A percentile compares a stretch with the other conserved stretches of the same genome.
Evolutionary conservation across 345 rosid species (phyloP).

Genomic region (Draba incana): DNA sequence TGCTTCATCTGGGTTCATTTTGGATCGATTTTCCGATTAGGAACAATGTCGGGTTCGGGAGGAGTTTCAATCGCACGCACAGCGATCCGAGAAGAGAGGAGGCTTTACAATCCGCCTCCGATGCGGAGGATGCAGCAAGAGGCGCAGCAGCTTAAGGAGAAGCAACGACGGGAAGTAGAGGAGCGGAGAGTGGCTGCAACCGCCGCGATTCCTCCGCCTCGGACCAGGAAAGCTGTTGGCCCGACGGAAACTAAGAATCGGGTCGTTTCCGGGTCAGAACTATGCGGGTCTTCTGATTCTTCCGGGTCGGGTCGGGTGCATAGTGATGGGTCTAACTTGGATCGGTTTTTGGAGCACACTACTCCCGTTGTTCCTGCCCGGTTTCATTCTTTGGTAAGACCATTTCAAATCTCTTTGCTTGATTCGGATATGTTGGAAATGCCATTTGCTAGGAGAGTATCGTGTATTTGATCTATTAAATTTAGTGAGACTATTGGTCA

Average conservation of each 20-base stretch:
- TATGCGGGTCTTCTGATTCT: constrained; percentile 48
- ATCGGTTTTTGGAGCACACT: constrained; percentile 86
- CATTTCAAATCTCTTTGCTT: background rate
- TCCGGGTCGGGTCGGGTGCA: constrained; percentile 45
- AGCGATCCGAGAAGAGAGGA: constrained; percentile 48
- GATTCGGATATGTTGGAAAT: background rate
- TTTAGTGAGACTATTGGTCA: constrained; percentile 14
- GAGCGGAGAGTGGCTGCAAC: background rate
- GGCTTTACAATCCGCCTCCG: constrained; percentile 58
- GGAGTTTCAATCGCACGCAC: constrained; percentile 48
- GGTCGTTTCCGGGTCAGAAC: constrained; percentile 43
- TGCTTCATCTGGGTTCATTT: background rate
- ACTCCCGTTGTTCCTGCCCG: constrained; percentile 74
- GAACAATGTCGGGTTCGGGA: constrained; percentile 53
- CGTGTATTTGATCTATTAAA: background rate
- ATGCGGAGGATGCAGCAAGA: constrained; percentile 51
- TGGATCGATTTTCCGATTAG: constrained; percentile 15
- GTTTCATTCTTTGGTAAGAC: constrained; percentile 61
- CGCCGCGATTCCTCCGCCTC: constrained; percentile 21
- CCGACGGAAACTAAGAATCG: constrained; percentile 39
- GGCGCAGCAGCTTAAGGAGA: constrained; percentile 45
- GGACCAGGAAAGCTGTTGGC: constrained; percentile 11
- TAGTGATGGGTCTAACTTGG: constrained; percentile 64
- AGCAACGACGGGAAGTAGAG: constrained; percentile 38
- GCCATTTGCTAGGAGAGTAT: background rate